Base-by-base conservation (phyloP, 2,329 filamentous ascomycete genomes). In the Venturiaceae sp. region DNA sequence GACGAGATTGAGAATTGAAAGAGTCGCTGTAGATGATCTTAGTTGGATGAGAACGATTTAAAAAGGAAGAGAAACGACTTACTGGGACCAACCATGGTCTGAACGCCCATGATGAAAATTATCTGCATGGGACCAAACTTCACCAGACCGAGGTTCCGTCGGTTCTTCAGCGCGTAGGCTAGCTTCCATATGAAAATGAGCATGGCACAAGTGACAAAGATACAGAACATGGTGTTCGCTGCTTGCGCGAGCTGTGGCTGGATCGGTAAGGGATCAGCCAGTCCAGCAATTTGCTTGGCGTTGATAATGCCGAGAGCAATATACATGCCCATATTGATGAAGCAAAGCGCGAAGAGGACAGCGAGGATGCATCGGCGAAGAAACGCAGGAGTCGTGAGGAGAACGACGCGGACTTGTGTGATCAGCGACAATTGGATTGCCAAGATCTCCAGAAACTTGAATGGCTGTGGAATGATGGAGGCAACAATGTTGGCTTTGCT, bases 71-170 rank as follows among this genome's bases (percentile, higher is more conserved):
- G 56, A 23, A n/a, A 37, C 14, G 66, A 63, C 76, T 70, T 74
- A 85, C 84, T 79, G 66, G 85, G 85, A 61, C 87, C 74, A 34
- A 84, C 66, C 75, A 88, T 77, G 1, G 84, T 86, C 70, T 86
- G 84, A 61, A 81, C 83, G 53, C 83, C 81, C 79, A 86, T 85
- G 64, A 86, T 79, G 67, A 85, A 85, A 61, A 87, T 81, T 59
- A 85, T 79, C 64, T 85, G 82, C 76, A 87, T 83, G 1, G 83
- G 81, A 9, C 83, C 82, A 65, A 85, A 86, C 58, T 82, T 78
- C 58, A 73, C 77, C 65, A 86, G 74, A 1, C 83, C 82, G 60
- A 87, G 72, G 63, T 73, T 74, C 58, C 74, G 77, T 23, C 85
- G 79, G 62, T 80, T 74, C 8, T 74, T 67, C 34, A 87, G 78